These are phyloP conservation scores for Pseudonitzschia pungens DNA, from an alignment of 108 stramenopile species.

Conservation along the genomic window DNA sequence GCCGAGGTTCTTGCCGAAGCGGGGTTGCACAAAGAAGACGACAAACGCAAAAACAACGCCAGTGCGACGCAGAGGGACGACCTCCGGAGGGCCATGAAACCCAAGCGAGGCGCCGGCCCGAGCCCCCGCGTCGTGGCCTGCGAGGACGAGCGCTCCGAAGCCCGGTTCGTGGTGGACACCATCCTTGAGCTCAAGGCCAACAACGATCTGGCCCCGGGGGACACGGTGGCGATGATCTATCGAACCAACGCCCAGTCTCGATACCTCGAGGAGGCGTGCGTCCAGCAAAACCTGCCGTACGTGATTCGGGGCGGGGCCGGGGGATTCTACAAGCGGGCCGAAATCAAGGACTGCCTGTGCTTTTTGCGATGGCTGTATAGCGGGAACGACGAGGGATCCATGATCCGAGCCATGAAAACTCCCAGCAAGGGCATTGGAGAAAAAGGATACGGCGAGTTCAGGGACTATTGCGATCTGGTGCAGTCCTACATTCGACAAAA, in stretches of 20 bases:
- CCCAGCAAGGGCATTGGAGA: constrained; percentile 77
- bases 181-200: constrained; percentile 58
- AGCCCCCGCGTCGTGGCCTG: constrained; percentile 68
- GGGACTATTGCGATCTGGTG: constrained; percentile 57
- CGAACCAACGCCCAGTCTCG: constrained; percentile 91
- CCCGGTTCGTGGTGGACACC: constrained; percentile 65
- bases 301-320: constrained; percentile 72
- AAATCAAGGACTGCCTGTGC: constrained; percentile 78
- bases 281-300: constrained; percentile 67
- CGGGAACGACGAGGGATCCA: constrained; percentile 63
- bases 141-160: constrained; percentile 69
- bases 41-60: not conserved
- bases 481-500: constrained; percentile 28
- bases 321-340: constrained; percentile 75
- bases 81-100: constrained; percentile 71
- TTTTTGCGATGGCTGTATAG: constrained; percentile 75
- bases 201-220: constrained; percentile 35
- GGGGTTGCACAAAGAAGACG: constrained; percentile 1
- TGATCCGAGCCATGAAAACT: constrained; percentile 71
- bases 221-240: constrained; percentile 81
- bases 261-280: constrained; percentile 87
- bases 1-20: not conserved
- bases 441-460: constrained; percentile 53
- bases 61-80: constrained; percentile 14
- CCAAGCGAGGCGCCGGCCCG: constrained; percentile 72